These are phyloP conservation scores for Botrytis tulipae DNA, from an alignment of 2,329 filamentous ascomycete species.

Conservation along the genomic window DNA sequence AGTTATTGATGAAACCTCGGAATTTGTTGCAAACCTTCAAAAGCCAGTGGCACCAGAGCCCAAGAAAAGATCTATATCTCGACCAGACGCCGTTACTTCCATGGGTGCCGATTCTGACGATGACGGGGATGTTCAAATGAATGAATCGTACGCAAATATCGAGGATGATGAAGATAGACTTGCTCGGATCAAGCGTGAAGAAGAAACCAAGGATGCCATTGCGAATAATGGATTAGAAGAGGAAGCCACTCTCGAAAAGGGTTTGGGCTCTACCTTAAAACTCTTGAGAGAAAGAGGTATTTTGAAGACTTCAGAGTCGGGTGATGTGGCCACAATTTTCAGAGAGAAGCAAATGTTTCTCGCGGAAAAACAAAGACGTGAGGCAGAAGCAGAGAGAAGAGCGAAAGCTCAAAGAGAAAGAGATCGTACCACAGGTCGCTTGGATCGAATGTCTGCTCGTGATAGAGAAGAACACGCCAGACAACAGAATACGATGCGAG, in stretches of 20 bases:
- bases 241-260: slow-evolving; percentile 74
- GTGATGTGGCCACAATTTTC: slow-evolving; percentile 63
- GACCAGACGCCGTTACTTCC: slow-evolving; percentile 44
- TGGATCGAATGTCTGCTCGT: slow-evolving; percentile 85
- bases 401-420: slow-evolving; percentile 80
- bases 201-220: slow-evolving; percentile 50
- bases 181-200: slow-evolving; percentile 51
- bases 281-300: slow-evolving; percentile 85
- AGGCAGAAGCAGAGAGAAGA: slow-evolving; percentile 75
- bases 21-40: slow-evolving; percentile 85
- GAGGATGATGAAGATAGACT: slow-evolving; percentile 48
- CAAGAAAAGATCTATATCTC: slow-evolving; percentile 40
- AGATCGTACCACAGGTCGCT: slow-evolving; percentile 77
- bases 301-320: slow-evolving; percentile 62
- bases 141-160: slow-evolving; percentile 38
- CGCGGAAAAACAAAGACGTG: slow-evolving; percentile 71
- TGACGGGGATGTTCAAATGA: slow-evolving; percentile 42
- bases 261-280: slow-evolving; percentile 77
- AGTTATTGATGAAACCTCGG: slow-evolving; percentile 92
- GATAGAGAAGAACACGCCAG: slow-evolving; percentile 89
- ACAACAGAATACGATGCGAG: slow-evolving; percentile 82
- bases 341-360: slow-evolving; percentile 77
- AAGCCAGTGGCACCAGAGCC: slow-evolving; percentile 59
- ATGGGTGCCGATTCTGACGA: slow-evolving; percentile 46
- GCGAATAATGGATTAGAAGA: slow-evolving; percentile 76